Conservation (phyloP, 805 yeast genomes). For the Zygoascus flipseniorum region DNA sequence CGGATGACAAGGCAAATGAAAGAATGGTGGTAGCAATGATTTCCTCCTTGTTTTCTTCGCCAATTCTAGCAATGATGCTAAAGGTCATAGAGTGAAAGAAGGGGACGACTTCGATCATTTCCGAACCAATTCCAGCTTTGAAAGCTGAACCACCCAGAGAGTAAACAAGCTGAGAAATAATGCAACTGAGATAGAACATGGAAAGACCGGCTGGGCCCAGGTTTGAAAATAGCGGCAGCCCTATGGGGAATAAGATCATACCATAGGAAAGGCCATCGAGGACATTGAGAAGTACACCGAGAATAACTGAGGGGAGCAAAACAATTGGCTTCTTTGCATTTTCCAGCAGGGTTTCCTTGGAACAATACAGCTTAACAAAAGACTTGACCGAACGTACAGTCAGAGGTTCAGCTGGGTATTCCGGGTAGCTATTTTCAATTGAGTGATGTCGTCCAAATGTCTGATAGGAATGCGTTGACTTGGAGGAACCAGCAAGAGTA, state of each 20-base stretch:
- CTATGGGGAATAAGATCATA: conserved; percentile 92
- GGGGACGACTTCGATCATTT: conserved; percentile 99
- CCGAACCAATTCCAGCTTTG: conserved; percentile 88
- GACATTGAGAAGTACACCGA: conserved; percentile 79
- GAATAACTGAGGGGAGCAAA: conserved; percentile 69
- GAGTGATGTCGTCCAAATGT: not conserved
- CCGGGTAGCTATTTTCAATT: not conserved
- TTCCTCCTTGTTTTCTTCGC: conserved; percentile 35
- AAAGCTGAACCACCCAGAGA: conserved; percentile 89
- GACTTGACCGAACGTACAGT: not conserved
- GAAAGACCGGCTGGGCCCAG: conserved; percentile 87
- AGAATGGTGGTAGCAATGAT: conserved; percentile 80
- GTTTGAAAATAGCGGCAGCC: conserved; percentile 64
- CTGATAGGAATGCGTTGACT: not conserved
- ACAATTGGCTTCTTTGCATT: conserved; percentile 30
- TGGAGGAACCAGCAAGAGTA: not conserved
- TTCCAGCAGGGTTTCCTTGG: not conserved
- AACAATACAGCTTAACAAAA: not conserved
- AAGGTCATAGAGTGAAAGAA: conserved; percentile 94
- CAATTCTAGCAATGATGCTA: conserved; percentile 50
- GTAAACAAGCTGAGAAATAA: conserved; percentile 81
- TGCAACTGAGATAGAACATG: conserved; percentile 87
- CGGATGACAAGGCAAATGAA: conserved; percentile 72
- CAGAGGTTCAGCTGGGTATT: not conserved
- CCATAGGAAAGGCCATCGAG: conserved; percentile 94